Percentiles rank a stretch among this genome's conserved stretches.
phyloP scores from a whole-genome alignment of 129 eudicot genomes.

The Flaveria trinervia region DNA sequence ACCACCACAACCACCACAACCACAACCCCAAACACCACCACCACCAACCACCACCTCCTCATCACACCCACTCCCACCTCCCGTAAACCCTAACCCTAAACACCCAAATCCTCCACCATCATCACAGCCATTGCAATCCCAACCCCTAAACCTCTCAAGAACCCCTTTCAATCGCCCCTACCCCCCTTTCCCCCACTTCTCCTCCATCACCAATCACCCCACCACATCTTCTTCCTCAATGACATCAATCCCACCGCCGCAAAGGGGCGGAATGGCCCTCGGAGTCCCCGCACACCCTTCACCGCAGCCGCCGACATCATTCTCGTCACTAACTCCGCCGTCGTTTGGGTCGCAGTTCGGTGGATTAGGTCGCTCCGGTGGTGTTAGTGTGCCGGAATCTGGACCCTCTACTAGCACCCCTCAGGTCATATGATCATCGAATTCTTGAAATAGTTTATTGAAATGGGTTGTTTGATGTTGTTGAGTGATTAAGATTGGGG shows the following conservation, averaged over 20 bases:
- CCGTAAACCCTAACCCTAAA: constrained; percentile 52
- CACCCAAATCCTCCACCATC: constrained; percentile 40
- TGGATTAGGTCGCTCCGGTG: constrained; percentile 30
- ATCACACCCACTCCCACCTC: constrained; percentile 30
- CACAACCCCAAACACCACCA: constrained; percentile 10
- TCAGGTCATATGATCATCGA: constrained; percentile 24
- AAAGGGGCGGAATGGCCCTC: constrained; percentile 73
- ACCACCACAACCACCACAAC: constrained; percentile 12
- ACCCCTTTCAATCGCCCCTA: constrained; percentile 43
- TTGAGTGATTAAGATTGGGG: neutral
- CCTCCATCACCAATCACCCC: constrained; percentile 30
- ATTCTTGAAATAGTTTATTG: too few species aligned
- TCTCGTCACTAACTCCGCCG: constrained; percentile 38
- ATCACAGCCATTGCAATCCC: constrained; percentile 33
- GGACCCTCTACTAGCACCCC: constrained; percentile 36
- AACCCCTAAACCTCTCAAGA: constrained; percentile 22
- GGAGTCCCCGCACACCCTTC: constrained; percentile 71
- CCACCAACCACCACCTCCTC: constrained; percentile 29
- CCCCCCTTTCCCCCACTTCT: constrained; percentile 45
- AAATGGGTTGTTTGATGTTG: too few species aligned
- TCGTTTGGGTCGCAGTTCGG: constrained; percentile 44
- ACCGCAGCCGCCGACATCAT: constrained; percentile 48
- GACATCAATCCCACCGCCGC: constrained; percentile 27
- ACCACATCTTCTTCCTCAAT: constrained; percentile 25
- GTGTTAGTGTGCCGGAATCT: constrained; percentile 36